Base-by-base conservation (phyloP, 805 yeast species). In the Cyberlindnera euphorbiiphila region DNA sequence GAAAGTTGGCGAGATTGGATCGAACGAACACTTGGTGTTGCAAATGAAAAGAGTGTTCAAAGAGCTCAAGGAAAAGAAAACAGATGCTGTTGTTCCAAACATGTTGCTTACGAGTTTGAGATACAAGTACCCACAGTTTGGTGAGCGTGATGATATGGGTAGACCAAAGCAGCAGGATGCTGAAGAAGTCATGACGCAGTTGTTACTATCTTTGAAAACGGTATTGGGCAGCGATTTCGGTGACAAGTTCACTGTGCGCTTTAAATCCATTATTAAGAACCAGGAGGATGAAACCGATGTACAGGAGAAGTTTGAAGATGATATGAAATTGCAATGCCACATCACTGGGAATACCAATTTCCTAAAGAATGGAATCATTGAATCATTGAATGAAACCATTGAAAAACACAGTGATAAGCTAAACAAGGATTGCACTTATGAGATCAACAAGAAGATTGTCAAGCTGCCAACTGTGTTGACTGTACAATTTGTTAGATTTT, bases 91-190 rank as follows among this genome's bases (percentile, higher is more conserved):
- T 34, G 73, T 77, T 37, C 98, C 98, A 14, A 60, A 76, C 29
- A 66, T 76, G 28, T 74, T 91, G 42, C 65, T 93, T 44, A 68
- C 77, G 25, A 65, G 76, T 21, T 66, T 85, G 49, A 78, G 96
- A 58, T 65, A 69, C 32, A 64, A 68, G 13, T 84, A 76, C 56
- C 97, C 98, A 2, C 98, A 93, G 62, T 93, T 93, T 62, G 85
- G 83, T 29, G 97, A 91, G 58, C 75, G 78, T 43, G 82, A 77
- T 43, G 66, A 68, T 34, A 63, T 67, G 29, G 97, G 97, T 1
- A 64, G 72, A 39, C 84, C 74, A 57, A 88, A 86, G 61, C 98
- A 93, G 65, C 99, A 93, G 64, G 99, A 93, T 66, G 98, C 98
- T 0, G 99, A 93, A 65, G 99, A 93, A 60, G 84, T 91, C 13